A percentile compares a stretch with the other conserved stretches of the same genome.
phyloP scores from a whole-genome alignment of 2,329 filamentous ascomycete genomes.

The Phialemonium atrogriseum region DNA sequence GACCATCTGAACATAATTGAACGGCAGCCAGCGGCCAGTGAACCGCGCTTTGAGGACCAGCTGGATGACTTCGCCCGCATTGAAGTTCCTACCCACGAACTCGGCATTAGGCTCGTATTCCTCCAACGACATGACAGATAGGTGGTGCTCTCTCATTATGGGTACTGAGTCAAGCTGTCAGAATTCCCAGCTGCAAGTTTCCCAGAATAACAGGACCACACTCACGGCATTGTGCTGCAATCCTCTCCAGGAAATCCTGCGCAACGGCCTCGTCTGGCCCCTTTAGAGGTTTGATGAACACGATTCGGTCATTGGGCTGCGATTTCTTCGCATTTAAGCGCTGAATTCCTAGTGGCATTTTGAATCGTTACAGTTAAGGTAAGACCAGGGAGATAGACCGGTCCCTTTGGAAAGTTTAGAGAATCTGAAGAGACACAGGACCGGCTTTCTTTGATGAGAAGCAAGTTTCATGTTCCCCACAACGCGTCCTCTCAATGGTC shows the following conservation, averaged over 20 bases:
- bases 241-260: slow-evolving; percentile 64
- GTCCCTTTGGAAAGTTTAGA: too few relatives aligned
- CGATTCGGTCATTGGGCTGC: slow-evolving; percentile 68
- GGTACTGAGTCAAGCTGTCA: slow-evolving; percentile 37
- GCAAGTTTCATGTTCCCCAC: too few relatives aligned
- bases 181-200: not conserved
- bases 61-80: slow-evolving; percentile 79
- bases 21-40: slow-evolving; percentile 67
- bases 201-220: slow-evolving; percentile 4
- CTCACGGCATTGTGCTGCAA: slow-evolving; percentile 70
- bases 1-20: slow-evolving; percentile 82
- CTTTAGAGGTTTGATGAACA: slow-evolving; percentile 75
- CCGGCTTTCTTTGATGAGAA: too few relatives aligned
- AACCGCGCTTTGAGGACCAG: slow-evolving; percentile 66
- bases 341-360: slow-evolving; percentile 71
- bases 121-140: slow-evolving; percentile 64
- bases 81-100: slow-evolving; percentile 86
- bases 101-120: slow-evolving; percentile 75
- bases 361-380: too few relatives aligned
- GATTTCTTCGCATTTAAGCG: slow-evolving; percentile 67
- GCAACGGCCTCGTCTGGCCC: slow-evolving; percentile 55
- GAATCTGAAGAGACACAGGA: too few relatives aligned
- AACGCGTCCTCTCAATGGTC: too few relatives aligned
- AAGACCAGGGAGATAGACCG: too few relatives aligned
- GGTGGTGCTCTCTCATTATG: slow-evolving; percentile 57